Evolutionary conservation across 1,139 yeast species (phyloP).

Genomic region (Blastobotrys capitulatus): DNA sequence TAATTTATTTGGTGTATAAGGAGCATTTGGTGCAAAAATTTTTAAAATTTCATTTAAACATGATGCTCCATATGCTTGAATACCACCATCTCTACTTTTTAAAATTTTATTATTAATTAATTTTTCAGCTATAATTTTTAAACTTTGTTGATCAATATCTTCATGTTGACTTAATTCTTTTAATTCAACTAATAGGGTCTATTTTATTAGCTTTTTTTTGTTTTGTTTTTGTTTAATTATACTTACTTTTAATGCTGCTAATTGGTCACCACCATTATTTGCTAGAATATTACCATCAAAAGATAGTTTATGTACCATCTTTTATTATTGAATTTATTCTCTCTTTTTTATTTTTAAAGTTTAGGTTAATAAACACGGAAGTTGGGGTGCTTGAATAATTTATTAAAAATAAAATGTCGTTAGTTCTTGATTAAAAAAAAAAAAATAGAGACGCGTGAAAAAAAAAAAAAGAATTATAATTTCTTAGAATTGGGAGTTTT

Average conservation of each 20-base stretch:
- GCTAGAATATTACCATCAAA: slow-evolving; percentile 9
- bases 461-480: too few relatives aligned
- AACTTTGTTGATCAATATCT: slow-evolving; percentile 23
- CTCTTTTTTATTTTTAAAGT: too few relatives aligned
- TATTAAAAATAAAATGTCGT: too few relatives aligned
- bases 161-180: slow-evolving; percentile 1
- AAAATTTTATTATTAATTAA: slow-evolving; percentile 55
- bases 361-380: too few relatives aligned
- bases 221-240: background rate
- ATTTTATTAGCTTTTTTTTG: background rate
- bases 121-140: slow-evolving; percentile 46
- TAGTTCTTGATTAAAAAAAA: too few relatives aligned
- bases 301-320: background rate
- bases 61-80: slow-evolving; percentile 67
- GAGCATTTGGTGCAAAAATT: slow-evolving; percentile 87
- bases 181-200: slow-evolving; percentile 3
- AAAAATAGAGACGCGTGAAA: too few relatives aligned
- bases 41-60: slow-evolving; percentile 72
- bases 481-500: too few relatives aligned
- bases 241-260: slow-evolving; percentile 9
- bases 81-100: slow-evolving; percentile 59
- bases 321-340: too few relatives aligned
- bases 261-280: slow-evolving; percentile 8
- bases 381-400: too few relatives aligned
- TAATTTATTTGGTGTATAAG: slow-evolving; percentile 62